Conservation (phyloP, 495 filamentous ascomycete genomes). For the Jackrogersella multiformis region DNA sequence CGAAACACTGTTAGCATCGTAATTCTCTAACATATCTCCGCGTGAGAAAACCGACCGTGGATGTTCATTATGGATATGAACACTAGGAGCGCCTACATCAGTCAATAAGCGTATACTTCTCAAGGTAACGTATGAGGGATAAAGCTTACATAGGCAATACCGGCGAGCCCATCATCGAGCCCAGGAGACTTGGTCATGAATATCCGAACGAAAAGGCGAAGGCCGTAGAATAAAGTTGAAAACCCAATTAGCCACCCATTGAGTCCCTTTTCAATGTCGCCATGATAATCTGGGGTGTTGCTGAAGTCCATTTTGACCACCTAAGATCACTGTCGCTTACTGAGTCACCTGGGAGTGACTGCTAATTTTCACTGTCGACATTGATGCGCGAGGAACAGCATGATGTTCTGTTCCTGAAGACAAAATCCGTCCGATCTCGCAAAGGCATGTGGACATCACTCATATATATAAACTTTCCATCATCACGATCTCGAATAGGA, state of each 20-base stretch:
- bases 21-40: background rate
- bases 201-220: conserved; percentile 40
- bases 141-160: conserved; percentile 39
- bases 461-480: background rate
- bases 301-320: conserved; percentile 27
- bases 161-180: conserved; percentile 44
- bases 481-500: conserved; percentile 3
- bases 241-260: conserved; percentile 42
- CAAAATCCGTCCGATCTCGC: background rate
- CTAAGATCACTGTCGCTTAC: background rate
- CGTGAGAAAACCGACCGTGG: background rate
- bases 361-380: background rate
- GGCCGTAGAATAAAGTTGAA: conserved; percentile 38
- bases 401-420: background rate
- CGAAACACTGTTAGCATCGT: conserved; percentile 10
- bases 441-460: background rate
- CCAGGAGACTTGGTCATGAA: conserved; percentile 45
- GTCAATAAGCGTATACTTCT: background rate
- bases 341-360: conserved; percentile 9
- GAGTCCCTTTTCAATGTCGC: conserved; percentile 29
- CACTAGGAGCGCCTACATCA: conserved; percentile 9
- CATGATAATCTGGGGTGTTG: conserved; percentile 24
- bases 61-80: conserved; percentile 20
- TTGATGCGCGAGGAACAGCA: background rate
- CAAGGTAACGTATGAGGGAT: background rate